phyloP scores from a whole-genome alignment of 164 flowering plant genomes.

The Platanus orientalis region DNA sequence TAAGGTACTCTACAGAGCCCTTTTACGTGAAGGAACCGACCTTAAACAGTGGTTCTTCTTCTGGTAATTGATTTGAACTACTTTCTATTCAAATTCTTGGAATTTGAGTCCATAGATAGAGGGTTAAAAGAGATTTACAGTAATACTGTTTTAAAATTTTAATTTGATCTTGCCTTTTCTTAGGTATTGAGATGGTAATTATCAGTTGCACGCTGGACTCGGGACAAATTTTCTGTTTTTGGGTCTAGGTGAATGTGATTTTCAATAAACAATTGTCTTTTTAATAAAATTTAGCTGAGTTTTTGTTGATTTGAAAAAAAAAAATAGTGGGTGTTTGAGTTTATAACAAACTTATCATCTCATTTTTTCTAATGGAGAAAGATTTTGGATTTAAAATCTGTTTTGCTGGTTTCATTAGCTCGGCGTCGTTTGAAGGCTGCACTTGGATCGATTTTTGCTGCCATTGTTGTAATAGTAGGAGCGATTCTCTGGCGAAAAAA shows the following conservation, averaged over 20 bases:
- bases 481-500: constrained; percentile 14
- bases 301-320: no score
- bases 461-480: constrained; percentile 13
- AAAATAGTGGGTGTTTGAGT: no score
- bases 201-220: no score
- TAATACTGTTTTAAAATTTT: no score
- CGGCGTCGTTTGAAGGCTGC: constrained; percentile 8
- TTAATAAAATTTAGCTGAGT: no score
- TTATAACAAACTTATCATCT: neutral
- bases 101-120: neutral
- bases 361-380: no score
- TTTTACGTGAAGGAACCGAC: neutral
- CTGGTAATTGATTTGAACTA: constrained; percentile 7
- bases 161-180: no score
- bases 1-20: constrained; percentile 10
- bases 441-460: constrained; percentile 16
- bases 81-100: neutral
- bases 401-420: constrained; percentile 5
- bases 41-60: constrained; percentile 1
- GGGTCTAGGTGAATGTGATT: neutral
- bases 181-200: no score
- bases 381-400: neutral
- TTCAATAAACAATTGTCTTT: no score
- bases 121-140: no score
- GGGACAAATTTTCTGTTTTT: no score